Conservation (phyloP, 768 basidiomycete genomes). For the Lactarius akahatsu region DNA sequence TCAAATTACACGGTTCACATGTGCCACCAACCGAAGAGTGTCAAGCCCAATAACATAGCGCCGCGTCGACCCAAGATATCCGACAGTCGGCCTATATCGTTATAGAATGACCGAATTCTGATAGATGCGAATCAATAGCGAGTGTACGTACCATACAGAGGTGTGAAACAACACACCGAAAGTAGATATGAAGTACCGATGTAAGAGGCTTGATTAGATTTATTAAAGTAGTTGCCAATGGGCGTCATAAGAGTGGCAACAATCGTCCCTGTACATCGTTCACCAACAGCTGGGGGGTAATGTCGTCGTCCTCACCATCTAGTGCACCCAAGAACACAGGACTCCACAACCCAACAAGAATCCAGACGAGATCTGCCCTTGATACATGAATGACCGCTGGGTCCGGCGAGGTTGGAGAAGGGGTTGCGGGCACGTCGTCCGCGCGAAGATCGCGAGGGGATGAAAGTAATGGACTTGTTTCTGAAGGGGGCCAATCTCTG, state of each 20-base stretch:
- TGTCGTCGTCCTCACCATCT: constrained; percentile 54
- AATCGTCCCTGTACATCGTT: constrained; percentile 58
- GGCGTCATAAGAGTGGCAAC: constrained; percentile 83
- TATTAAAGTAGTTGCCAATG: constrained; percentile 82
- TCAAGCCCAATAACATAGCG: constrained; percentile 81
- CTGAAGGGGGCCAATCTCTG: constrained; percentile 44
- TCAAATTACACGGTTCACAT: constrained; percentile 28
- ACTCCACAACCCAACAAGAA: constrained; percentile 77
- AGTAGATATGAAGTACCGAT: constrained; percentile 87
- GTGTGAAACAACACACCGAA: constrained; percentile 89
- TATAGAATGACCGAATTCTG: constrained; percentile 23
- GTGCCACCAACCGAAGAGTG: constrained; percentile 65
- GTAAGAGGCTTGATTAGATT: constrained; percentile 78
- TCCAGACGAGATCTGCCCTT: constrained; percentile 59
- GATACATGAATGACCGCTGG: constrained; percentile 34
- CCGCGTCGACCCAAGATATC: constrained; percentile 85
- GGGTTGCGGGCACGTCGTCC: background rate
- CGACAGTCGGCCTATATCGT: constrained; percentile 65
- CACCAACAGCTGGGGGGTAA: constrained; percentile 7
- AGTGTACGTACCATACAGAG: constrained; percentile 65
- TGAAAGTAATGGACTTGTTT: constrained; percentile 57
- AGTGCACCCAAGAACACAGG: constrained; percentile 82
- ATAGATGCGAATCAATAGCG: constrained; percentile 21
- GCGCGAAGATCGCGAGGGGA: constrained; percentile 8
- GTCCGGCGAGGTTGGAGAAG: constrained; percentile 7